A percentile compares a stretch with the other conserved stretches of the same genome.
Conservation (phyloP, 2,329 filamentous ascomycete genomes). For the Remersonia thermophila region DNA sequence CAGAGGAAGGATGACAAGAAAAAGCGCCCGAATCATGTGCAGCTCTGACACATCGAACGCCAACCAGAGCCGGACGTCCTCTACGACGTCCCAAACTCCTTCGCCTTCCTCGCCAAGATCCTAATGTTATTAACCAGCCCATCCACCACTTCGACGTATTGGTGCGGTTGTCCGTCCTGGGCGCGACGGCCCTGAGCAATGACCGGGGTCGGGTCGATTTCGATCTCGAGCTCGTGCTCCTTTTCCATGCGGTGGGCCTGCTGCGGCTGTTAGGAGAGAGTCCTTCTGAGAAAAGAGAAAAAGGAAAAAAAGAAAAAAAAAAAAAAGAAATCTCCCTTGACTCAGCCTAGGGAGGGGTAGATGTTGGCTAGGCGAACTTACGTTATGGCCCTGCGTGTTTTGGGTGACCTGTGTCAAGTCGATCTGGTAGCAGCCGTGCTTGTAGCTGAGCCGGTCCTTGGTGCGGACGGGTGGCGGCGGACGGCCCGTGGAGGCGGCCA, state of each 20-base stretch:
- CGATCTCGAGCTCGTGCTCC: constrained; percentile 72
- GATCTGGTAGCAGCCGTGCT: constrained; percentile 75
- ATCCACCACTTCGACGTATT: constrained; percentile 56
- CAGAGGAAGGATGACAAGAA: too few species aligned
- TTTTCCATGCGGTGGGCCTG: constrained; percentile 38
- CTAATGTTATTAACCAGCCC: constrained; percentile 65
- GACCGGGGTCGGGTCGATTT: constrained; percentile 52
- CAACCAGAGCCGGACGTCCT: too few species aligned
- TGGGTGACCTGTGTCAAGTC: constrained; percentile 83
- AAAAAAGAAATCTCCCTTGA: background rate
- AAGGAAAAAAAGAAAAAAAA: background rate
- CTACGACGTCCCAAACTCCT: too few species aligned
- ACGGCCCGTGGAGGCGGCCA: constrained; percentile 25
- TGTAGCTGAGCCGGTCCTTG: constrained; percentile 88
- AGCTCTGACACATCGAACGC: too few species aligned
- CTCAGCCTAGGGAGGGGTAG: background rate
- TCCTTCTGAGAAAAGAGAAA: background rate
- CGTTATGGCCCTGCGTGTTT: constrained; percentile 15
- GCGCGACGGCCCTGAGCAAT: constrained; percentile 52
- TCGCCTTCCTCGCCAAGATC: constrained; percentile 32
- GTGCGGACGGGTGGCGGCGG: constrained; percentile 47
- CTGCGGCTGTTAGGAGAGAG: constrained; percentile 15
- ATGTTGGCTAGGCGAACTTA: too few species aligned
- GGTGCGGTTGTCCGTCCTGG: constrained; percentile 38
- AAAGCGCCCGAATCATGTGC: too few species aligned